Evolutionary conservation across 2,329 filamentous ascomycete species (phyloP), one percentile per base, ranked within the genome.

Genomic region (Pyrenophora teres): DNA sequence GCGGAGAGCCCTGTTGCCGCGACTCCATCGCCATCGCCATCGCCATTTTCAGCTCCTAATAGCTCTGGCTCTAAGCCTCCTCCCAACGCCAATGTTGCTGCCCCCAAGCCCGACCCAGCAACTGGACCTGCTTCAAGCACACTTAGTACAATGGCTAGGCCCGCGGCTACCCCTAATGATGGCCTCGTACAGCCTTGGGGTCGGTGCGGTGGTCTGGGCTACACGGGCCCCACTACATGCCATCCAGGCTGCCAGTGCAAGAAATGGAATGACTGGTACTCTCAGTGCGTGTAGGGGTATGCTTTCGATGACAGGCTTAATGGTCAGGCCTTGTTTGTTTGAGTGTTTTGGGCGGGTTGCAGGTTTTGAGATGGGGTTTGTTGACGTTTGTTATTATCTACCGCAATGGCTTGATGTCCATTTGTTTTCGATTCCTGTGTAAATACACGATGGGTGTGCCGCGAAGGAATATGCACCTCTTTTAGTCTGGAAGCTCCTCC

Each of bases 201-300:
- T 3, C 78, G 79, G 66, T 80, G 78, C 59, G 79, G 78, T 60
- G 79, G 78, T 15, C 63, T 64, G 9, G 71, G 69, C 44, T 79
- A 65, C 60, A 73, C 62, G 1, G 79, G 78, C 15, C 40, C 74
- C 4, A 76, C 71, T 3, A 46, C 54, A 10, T 81, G 78, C 46
- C 72, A 67, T 5, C 50, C 66, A 23, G 78, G 78, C 25, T 56
- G 53, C 19, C 67, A 65, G 6, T 81, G 78, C 68, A 66, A 66
- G 30, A 60, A 64, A 19, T 62, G 60, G 48, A 80, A 80, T 68
- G 63, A 70, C 6, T 81, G 75, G 63, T 81, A 80, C 70, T 75
- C 62, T 23, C 78, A 81, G 71, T 80, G 79, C 63, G 45, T 69
- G 25, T 69, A 65, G 33, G 45, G 27, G 10, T 18, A 18, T 25